Evolutionary conservation across 2,329 filamentous ascomycete species (phyloP), one percentile per base, ranked within the genome.

Genomic region (Trichophyton rubrum): DNA sequence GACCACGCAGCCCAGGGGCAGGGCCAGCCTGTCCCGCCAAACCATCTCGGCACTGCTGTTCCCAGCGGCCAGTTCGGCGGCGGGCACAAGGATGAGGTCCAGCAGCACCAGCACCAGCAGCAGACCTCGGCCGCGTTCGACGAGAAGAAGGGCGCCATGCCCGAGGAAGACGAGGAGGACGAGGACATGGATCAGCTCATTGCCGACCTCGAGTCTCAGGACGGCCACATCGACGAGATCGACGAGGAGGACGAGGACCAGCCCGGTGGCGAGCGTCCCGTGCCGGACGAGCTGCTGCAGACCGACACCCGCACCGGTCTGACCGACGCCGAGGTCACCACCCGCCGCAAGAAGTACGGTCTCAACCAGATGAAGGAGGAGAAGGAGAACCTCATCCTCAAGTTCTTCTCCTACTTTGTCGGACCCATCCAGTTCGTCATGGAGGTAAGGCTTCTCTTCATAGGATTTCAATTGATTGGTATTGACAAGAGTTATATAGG

Each of bases 351-450:
- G 77, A 89, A 88, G 74, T 89, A 85, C 72, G 90, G 90, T 73
- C 79, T 88, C 71, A 95, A 96, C 73, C 85, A 89, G 73, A 90
- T 95, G 88, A 90, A 88, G 76, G 89, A 95, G 77, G 88, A 92
- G 78, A 90, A 90, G 77, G 87, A 90, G 76, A 95, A 91, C 70
- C 70, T 90, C 62, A 75, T 91, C 63, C 80, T 93, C 69, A 93
- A 95, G 79, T 95, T 95, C 75, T 69, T 84, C 22, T 80, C 82
- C 68, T 93, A 88, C 78, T 95, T 95, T 74, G 79, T 93, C 60
- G 90, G 90, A 66, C 90, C 90, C 24, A 92, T 95, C 66, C 90
- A 95, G 73, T 92, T 92, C 75, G 90, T 95, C 72, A 95, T 95
- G 90, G 88, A 92, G 85, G 87, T 86, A 73, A 71, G 83, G 74